These are phyloP conservation scores for Orbilia brochopaga DNA, from an alignment of 2,329 filamentous ascomycete species.

Conservation along the genomic window DNA sequence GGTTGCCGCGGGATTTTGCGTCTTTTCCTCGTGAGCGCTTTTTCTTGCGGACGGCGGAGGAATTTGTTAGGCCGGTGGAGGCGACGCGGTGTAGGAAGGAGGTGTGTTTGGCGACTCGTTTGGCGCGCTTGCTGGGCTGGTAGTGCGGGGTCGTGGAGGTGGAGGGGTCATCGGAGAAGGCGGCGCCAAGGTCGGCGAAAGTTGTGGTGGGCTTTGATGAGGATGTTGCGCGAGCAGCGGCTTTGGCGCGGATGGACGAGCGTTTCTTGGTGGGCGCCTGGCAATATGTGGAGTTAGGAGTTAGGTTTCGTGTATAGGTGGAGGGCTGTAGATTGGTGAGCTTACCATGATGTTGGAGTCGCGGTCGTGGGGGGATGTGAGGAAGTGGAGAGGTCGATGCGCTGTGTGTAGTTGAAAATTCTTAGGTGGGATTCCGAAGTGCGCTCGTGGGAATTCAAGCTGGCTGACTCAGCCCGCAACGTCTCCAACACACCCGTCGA, in stretches of 20 bases:
- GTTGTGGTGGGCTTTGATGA: conserved; percentile 23
- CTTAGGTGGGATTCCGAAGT: no score
- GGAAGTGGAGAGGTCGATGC: no score
- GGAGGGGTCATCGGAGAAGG: conserved; percentile 23
- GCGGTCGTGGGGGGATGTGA: neutral
- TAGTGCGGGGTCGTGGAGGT: conserved; percentile 7
- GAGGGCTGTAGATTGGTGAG: neutral
- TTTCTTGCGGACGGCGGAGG: conserved; percentile 43
- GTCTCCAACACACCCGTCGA: no score
- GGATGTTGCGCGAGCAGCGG: conserved; percentile 22
- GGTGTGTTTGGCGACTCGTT: conserved; percentile 33
- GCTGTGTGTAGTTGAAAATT: neutral
- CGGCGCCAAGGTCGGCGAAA: conserved; percentile 34
- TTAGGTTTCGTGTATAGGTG: neutral
- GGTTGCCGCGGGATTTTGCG: conserved; percentile 34
- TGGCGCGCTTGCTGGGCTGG: conserved; percentile 41
- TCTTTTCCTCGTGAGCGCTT: conserved; percentile 32
- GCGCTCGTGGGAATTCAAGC: no score
- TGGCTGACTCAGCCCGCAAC: no score
- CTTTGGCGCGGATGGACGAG: conserved; percentile 46
- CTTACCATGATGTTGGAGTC: conserved; percentile 10
- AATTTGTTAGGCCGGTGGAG: conserved; percentile 33
- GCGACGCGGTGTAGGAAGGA: conserved; percentile 49
- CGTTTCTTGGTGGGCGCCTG: conserved; percentile 48
- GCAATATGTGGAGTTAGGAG: neutral